A percentile compares a stretch with the other conserved stretches of the same genome.
Conservation (phyloP, 768 basidiomycete species). For the Amanita fuliginea region DNA sequence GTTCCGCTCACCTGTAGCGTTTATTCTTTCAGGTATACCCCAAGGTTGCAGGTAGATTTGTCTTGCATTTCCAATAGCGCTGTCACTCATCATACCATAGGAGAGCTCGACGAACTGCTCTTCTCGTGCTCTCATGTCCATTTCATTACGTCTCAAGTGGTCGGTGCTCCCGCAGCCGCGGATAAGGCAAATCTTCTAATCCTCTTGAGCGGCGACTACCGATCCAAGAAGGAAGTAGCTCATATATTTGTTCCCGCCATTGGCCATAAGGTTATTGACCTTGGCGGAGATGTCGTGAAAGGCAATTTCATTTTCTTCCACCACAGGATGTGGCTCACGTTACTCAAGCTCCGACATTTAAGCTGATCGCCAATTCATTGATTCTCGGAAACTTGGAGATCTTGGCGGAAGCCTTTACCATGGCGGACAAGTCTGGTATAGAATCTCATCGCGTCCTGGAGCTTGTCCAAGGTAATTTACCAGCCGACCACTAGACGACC, state of each 20-base stretch:
- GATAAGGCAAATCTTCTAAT: conserved; percentile 56
- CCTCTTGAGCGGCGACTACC: conserved; percentile 70
- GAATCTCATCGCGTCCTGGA: conserved; percentile 44
- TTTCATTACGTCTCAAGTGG: conserved; percentile 70
- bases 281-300: conserved; percentile 81
- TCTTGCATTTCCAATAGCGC: neutral
- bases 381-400: conserved; percentile 71
- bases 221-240: conserved; percentile 72
- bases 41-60: conserved; percentile 30
- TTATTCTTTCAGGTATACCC: conserved; percentile 38
- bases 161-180: conserved; percentile 61
- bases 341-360: conserved; percentile 49
- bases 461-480: conserved; percentile 44
- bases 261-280: conserved; percentile 66
- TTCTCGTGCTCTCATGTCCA: conserved; percentile 45
- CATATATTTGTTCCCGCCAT: conserved; percentile 73
- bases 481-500: neutral
- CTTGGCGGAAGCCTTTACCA: conserved; percentile 73
- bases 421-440: conserved; percentile 78
- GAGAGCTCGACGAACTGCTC: conserved; percentile 64
- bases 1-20: conserved; percentile 4
- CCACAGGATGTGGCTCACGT: neutral
- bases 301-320: conserved; percentile 24
- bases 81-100: conserved; percentile 12
- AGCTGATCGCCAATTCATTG: conserved; percentile 73